Percentiles rank a stretch among this genome's conserved stretches.
These are phyloP conservation scores for Escovopsis sp. DNA, from an alignment of 2,329 filamentous ascomycete genomes.

Conservation along the genomic window DNA sequence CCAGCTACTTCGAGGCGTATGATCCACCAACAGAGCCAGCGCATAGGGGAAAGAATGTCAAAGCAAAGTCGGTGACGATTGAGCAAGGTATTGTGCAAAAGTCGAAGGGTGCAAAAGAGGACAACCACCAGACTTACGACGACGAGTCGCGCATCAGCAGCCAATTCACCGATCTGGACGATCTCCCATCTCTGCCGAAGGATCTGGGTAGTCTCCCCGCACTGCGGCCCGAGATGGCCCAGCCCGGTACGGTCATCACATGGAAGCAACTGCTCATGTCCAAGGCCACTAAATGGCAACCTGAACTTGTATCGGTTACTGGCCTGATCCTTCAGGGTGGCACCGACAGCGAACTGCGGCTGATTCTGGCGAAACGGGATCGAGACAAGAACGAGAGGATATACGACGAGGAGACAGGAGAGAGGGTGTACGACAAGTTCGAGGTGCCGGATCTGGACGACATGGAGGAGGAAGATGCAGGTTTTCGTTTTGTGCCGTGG, in stretches of 20 bases:
- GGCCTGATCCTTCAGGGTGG: constrained; percentile 45
- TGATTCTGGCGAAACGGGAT: constrained; percentile 57
- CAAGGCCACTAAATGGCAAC: constrained; percentile 48
- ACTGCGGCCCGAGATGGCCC: constrained; percentile 32
- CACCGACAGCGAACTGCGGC: constrained; percentile 34
- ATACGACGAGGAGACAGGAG: constrained; percentile 52
- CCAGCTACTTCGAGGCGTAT: constrained; percentile 19
- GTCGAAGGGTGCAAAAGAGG: constrained; percentile 6
- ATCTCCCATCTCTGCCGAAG: constrained; percentile 46
- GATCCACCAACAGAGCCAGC: constrained; percentile 13
- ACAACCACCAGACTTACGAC: constrained; percentile 26
- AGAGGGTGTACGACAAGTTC: constrained; percentile 62
- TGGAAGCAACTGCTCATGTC: constrained; percentile 52
- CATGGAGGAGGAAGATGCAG: constrained; percentile 44
- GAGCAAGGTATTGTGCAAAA: constrained; percentile 3
- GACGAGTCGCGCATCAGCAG: constrained; percentile 21
- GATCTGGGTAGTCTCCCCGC: constrained; percentile 38
- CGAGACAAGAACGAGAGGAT: constrained; percentile 39
- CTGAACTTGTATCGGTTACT: constrained; percentile 46
- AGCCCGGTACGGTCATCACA: constrained; percentile 47
- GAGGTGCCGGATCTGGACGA: constrained; percentile 53
- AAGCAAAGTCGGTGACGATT: constrained; percentile 15
- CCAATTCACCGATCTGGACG: constrained; percentile 35
- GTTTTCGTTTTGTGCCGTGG: constrained; percentile 43
- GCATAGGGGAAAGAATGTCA: constrained; percentile 22